phyloP scores from a whole-genome alignment of 1,284 basidiomycete species.

The Trametes hirsuta region DNA sequence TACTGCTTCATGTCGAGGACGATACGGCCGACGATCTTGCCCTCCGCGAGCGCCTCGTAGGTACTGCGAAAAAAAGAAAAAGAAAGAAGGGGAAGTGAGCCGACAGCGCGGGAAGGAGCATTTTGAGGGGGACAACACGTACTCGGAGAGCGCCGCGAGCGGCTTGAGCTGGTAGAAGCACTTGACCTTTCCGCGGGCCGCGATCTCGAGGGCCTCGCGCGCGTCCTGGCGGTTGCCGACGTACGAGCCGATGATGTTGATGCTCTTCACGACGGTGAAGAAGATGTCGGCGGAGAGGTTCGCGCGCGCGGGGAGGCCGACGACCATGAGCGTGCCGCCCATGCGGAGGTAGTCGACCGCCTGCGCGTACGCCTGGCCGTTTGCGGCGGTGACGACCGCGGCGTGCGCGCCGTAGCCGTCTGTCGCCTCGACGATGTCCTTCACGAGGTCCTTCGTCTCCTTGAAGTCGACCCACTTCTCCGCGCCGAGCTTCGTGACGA shows the following conservation, averaged over 20 bases:
- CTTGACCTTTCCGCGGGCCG: constrained; percentile 73
- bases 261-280: constrained; percentile 74
- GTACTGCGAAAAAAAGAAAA: constrained; percentile 36
- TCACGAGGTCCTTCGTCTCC: constrained; percentile 60
- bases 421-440: constrained; percentile 64
- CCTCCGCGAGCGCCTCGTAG: constrained; percentile 60
- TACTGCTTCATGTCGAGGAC: constrained; percentile 54
- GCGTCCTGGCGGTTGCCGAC: constrained; percentile 82
- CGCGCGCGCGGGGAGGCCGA: constrained; percentile 71
- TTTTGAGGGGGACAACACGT: constrained; percentile 25
- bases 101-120: too few relatives aligned
- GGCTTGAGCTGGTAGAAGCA: constrained; percentile 56
- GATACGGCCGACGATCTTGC: constrained; percentile 62
- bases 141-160: constrained; percentile 59
- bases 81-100: not conserved
- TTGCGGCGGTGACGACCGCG: constrained; percentile 69
- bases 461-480: constrained; percentile 84
- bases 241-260: constrained; percentile 75
- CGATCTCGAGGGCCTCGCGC: constrained; percentile 75
- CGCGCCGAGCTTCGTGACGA: constrained; percentile 73
- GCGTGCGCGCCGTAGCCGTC: constrained; percentile 79
- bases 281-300: constrained; percentile 75
- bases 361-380: constrained; percentile 65
- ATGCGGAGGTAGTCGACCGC: constrained; percentile 75
- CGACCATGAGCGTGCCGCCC: constrained; percentile 74